phyloP scores from a whole-genome alignment of 768 basidiomycete species.

The Mycena haematopus region DNA sequence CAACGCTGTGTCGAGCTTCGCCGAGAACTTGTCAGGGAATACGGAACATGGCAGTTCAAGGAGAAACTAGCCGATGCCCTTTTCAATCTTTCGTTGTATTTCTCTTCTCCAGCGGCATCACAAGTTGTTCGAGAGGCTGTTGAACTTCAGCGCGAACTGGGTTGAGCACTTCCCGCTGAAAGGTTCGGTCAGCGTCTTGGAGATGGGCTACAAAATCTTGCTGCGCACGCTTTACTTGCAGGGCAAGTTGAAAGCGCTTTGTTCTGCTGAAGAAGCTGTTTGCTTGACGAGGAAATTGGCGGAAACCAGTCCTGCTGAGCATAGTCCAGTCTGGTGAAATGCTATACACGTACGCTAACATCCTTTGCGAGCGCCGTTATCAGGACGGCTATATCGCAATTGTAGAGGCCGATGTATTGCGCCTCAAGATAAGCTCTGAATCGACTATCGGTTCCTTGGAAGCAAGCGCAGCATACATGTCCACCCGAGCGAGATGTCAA shows the following conservation, averaged over 20 bases:
- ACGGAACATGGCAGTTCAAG: conserved; percentile 22
- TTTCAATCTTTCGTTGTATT: conserved; percentile 25
- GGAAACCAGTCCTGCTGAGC: not conserved
- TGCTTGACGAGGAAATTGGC: conserved; percentile 11
- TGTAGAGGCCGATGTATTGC: conserved; percentile 10
- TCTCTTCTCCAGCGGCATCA: conserved; percentile 6
- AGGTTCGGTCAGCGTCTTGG: conserved; percentile 6
- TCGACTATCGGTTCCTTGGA: conserved; percentile 19
- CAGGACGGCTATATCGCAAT: conserved; percentile 12
- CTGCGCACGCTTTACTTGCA: conserved; percentile 20
- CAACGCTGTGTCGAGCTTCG: conserved; percentile 19
- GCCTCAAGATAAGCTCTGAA: not conserved
- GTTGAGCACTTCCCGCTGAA: not conserved
- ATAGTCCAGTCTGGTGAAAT: conserved; percentile 18
- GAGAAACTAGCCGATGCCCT: conserved; percentile 26
- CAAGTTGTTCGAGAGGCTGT: conserved; percentile 20
- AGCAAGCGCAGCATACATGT: conserved; percentile 27
- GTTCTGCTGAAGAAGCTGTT: conserved; percentile 15
- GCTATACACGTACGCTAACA: conserved; percentile 25
- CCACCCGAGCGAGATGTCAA: conserved; percentile 20
- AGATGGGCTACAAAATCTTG: conserved; percentile 26
- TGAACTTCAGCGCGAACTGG: conserved; percentile 4
- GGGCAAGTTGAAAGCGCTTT: conserved; percentile 18
- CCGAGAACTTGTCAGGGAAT: conserved; percentile 10
- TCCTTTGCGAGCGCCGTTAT: conserved; percentile 12